Evolutionary conservation across 352 stramenopile species (phyloP).

Genomic region (Thalassiosira pacifica): DNA sequence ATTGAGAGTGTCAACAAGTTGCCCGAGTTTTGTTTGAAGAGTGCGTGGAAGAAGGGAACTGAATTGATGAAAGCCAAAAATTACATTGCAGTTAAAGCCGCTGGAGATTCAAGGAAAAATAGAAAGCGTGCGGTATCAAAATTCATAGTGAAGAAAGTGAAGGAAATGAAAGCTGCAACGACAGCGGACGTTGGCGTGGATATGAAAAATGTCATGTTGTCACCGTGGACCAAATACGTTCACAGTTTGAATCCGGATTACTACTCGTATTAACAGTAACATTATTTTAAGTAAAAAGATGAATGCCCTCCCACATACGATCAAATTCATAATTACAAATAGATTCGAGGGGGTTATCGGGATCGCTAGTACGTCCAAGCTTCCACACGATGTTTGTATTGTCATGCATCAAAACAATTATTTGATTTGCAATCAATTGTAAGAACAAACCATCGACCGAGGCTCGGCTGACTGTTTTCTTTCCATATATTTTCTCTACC

Average conservation of each 20-base stretch:
- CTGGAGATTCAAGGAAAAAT: not conserved
- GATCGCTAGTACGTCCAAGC: no score
- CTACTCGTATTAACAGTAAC: no score
- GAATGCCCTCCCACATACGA: no score
- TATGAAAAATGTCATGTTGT: no score
- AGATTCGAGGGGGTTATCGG: no score
- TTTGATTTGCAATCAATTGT: not conserved
- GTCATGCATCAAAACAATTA: not conserved
- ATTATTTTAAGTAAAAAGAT: no score
- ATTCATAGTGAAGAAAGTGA: not conserved
- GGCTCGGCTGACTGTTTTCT: not conserved
- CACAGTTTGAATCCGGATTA: not conserved
- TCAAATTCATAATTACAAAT: no score
- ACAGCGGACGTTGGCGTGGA: not conserved
- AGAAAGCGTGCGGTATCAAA: not conserved
- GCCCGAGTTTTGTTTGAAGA: not conserved
- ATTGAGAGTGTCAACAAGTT: not conserved
- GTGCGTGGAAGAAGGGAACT: not conserved
- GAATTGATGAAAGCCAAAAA: not conserved
- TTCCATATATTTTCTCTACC: slow-evolving; percentile 10
- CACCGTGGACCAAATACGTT: not conserved
- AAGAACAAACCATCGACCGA: slow-evolving; percentile 7
- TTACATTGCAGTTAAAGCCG: not conserved
- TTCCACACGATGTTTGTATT: no score
- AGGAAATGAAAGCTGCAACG: not conserved